phyloP scores from a whole-genome alignment of 2,329 filamentous ascomycete species.

The Hymenoscyphus repandus region DNA sequence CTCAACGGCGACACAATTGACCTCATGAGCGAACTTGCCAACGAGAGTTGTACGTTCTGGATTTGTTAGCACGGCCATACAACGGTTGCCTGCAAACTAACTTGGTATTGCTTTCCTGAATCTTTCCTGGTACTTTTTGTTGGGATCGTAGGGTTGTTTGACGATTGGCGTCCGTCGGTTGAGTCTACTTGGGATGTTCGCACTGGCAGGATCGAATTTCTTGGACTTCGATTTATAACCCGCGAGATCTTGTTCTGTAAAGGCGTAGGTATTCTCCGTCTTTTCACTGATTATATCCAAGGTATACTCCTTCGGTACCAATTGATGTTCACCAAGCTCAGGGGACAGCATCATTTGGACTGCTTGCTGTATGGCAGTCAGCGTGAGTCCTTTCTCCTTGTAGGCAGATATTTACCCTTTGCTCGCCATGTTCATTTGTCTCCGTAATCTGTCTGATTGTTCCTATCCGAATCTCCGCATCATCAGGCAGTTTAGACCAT shows the following conservation, averaged over 20 bases:
- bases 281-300: constrained; percentile 62
- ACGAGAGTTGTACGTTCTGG: constrained; percentile 72
- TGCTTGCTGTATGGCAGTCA: constrained; percentile 34
- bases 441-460: constrained; percentile 53
- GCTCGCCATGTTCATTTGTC: constrained; percentile 46
- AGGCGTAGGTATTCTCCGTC: constrained; percentile 85
- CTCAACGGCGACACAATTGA: constrained; percentile 67
- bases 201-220: constrained; percentile 50
- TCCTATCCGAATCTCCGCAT: constrained; percentile 77
- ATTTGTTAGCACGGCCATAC: constrained; percentile 16
- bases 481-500: constrained; percentile 71
- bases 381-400: constrained; percentile 4
- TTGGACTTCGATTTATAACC: constrained; percentile 62
- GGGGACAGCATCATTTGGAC: constrained; percentile 64
- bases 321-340: constrained; percentile 60
- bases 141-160: too few species aligned
- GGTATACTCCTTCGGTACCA: constrained; percentile 83
- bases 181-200: constrained; percentile 54
- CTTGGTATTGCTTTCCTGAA: constrained; percentile 71
- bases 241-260: constrained; percentile 88
- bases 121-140: constrained; percentile 40
- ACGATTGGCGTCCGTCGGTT: constrained; percentile 36
- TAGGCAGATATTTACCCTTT: constrained; percentile 31
- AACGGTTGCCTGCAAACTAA: constrained; percentile 36
- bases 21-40: constrained; percentile 69